Percentiles rank a stretch among this genome's conserved stretches.
Evolutionary conservation across 176 grass and related monocot genomes (phyloP).

Genomic region (Carex kokanica): DNA sequence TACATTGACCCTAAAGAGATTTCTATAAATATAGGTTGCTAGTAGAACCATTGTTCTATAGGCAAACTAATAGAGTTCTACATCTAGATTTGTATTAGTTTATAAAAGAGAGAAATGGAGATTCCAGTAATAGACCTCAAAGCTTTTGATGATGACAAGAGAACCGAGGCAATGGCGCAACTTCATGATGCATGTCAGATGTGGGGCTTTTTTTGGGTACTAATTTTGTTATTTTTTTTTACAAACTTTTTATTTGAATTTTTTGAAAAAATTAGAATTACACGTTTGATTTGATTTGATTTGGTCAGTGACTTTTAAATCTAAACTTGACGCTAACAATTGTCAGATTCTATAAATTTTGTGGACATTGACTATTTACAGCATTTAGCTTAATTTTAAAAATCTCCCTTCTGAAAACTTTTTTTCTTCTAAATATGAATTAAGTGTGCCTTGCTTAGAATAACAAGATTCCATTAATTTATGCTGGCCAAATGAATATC

Average conservation of each 20-base stretch:
- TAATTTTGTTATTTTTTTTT: not conserved
- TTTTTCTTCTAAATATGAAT: no score
- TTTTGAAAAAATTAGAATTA: not conserved
- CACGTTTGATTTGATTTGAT: no score
- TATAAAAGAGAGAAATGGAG: constrained; percentile 35
- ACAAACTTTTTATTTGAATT: not conserved
- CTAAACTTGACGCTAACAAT: no score
- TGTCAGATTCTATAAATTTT: no score
- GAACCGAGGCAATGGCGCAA: constrained; percentile 38
- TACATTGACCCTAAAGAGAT: constrained; percentile 11
- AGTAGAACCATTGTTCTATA: constrained; percentile 12
- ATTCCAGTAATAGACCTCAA: constrained; percentile 68
- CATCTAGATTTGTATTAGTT: not conserved
- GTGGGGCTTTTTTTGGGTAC: constrained; percentile 87
- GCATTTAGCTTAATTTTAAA: no score
- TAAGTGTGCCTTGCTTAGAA: no score
- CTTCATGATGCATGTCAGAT: constrained; percentile 62
- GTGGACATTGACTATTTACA: no score
- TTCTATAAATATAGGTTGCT: constrained; percentile 26
- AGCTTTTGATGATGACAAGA: constrained; percentile 40
- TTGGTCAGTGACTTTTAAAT: no score
- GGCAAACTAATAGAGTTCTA: not conserved
- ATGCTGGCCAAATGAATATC: no score
- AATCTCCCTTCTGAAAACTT: not conserved
- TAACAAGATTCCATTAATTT: no score